Evolutionary conservation across 352 stramenopile species (phyloP).

Genomic region (Globisporangium irregulare): DNA sequence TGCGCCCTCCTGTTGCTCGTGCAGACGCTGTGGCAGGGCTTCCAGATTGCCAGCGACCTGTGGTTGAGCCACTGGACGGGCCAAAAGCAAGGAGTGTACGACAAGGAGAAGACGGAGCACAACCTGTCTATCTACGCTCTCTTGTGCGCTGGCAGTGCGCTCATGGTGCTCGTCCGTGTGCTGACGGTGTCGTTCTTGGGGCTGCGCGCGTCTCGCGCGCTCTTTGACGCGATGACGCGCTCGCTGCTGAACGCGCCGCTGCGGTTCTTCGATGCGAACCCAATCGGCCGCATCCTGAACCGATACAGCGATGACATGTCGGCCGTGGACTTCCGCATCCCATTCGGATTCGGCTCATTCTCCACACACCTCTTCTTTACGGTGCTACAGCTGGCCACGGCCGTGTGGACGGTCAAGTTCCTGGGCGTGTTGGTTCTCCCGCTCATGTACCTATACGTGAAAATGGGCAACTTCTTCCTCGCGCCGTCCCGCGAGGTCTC

Average conservation of each 20-base stretch:
- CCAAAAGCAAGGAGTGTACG: neutral
- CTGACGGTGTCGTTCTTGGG: conserved; percentile 22
- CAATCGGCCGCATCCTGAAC: conserved; percentile 81
- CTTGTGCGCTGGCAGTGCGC: conserved; percentile 10
- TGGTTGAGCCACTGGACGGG: conserved; percentile 28
- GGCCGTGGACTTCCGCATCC: conserved; percentile 67
- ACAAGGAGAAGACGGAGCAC: neutral
- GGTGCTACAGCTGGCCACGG: conserved; percentile 56
- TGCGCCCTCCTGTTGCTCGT: conserved; percentile 9
- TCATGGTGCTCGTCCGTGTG: conserved; percentile 31
- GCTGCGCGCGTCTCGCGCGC: conserved; percentile 26
- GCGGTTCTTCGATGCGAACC: conserved; percentile 89
- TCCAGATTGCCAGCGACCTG: conserved; percentile 21
- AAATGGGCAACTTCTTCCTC: too few relatives aligned
- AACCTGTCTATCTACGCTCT: conserved; percentile 28
- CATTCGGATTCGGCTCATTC: conserved; percentile 19
- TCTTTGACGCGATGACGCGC: conserved; percentile 78
- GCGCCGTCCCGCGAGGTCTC: conserved; percentile 26
- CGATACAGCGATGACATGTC: conserved; percentile 86
- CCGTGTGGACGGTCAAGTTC: conserved; percentile 34
- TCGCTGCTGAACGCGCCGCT: conserved; percentile 80
- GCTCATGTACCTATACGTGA: too few relatives aligned
- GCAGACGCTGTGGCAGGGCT: conserved; percentile 17
- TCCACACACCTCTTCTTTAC: conserved; percentile 50
- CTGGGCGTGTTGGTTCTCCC: conserved; percentile 30